Conservation (phyloP, 331 rosid species). For the Quercus phellos region DNA sequence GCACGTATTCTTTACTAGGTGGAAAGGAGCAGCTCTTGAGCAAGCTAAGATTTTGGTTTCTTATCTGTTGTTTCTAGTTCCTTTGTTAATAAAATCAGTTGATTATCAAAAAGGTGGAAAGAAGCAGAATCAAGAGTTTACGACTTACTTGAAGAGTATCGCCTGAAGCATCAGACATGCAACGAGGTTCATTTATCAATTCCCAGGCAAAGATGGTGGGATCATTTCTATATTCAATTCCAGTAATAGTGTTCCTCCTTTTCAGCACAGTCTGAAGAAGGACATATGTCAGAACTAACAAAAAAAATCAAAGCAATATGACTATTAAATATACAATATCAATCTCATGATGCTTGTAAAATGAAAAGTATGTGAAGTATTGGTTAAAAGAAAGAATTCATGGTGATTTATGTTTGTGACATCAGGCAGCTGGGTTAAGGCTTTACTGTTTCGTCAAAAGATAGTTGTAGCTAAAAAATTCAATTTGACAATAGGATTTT, state of each 20-base stretch:
- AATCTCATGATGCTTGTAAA: not conserved
- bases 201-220: constrained; percentile 98
- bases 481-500: not conserved
- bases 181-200: constrained; percentile 96
- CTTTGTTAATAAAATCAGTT: no score
- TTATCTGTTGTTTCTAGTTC: no score
- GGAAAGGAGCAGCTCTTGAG: not conserved
- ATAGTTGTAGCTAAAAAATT: no score
- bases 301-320: not conserved
- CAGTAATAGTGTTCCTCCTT: constrained; percentile 74
- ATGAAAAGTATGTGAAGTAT: not conserved
- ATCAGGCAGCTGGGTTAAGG: no score
- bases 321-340: not conserved
- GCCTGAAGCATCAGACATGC: constrained; percentile 90
- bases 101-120: not conserved
- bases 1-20: not conserved
- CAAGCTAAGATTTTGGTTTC: no score
- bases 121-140: constrained; percentile 2
- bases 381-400: not conserved
- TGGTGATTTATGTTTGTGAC: not conserved
- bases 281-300: not conserved
- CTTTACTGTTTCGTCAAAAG: no score
- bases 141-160: constrained; percentile 91
- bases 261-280: constrained; percentile 69
- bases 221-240: constrained; percentile 84